phyloP scores from a whole-genome alignment of 106 monocot species.

The Phalaenopsis equestris region DNA sequence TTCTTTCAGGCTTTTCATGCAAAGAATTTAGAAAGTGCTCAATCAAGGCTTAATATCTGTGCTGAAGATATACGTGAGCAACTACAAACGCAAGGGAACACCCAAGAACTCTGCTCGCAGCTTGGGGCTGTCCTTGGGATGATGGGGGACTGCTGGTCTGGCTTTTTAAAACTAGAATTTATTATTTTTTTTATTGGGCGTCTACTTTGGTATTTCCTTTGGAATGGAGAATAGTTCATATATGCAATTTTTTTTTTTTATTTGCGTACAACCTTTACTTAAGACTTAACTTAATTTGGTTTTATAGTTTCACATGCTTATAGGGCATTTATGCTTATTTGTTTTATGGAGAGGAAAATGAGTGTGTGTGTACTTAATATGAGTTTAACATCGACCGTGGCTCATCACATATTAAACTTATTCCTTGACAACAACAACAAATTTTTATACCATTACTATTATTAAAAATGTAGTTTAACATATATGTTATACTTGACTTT shows the following conservation, averaged over 20 bases:
- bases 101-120: conserved; percentile 74
- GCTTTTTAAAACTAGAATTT: not conserved
- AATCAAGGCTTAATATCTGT: conserved; percentile 75
- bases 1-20: conserved; percentile 74
- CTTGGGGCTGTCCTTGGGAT: conserved; percentile 97
- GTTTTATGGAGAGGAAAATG: not conserved
- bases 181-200: not conserved
- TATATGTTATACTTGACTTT: not conserved
- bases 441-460: not conserved
- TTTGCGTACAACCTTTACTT: not conserved
- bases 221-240: not conserved
- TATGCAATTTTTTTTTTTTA: not conserved
- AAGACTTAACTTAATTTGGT: not conserved
- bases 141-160: conserved; percentile 96
- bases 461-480: not conserved
- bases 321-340: not conserved
- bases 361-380: not conserved
- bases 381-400: not conserved
- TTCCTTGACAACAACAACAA: not conserved
- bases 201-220: not conserved
- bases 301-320: not conserved
- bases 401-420: not conserved
- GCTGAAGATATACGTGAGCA: conserved; percentile 84
- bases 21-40: conserved; percentile 81
- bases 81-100: conserved; percentile 40